phyloP scores from a whole-genome alignment of 73 alveolate species.

The Stentor coeruleus region DNA sequence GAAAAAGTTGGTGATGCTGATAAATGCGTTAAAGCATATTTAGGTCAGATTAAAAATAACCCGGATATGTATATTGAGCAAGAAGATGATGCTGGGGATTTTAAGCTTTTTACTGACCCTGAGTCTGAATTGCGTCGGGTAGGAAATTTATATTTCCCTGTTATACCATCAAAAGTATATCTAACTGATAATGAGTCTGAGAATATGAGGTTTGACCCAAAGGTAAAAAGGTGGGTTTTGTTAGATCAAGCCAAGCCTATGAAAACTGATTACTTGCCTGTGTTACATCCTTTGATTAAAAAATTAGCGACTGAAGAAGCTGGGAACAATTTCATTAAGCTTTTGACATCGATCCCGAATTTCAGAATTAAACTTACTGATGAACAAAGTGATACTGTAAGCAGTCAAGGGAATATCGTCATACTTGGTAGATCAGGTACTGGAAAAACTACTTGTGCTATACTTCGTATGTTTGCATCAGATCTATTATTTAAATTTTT shows the following conservation, averaged over 20 bases:
- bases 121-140: background rate
- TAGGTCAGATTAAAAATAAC: background rate
- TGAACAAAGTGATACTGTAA: constrained; percentile 34
- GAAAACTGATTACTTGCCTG: background rate
- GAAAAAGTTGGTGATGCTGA: background rate
- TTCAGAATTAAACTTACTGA: constrained; percentile 8
- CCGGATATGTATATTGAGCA: background rate
- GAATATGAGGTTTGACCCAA: background rate
- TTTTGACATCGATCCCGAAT: constrained; percentile 2
- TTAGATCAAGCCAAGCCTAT: background rate
- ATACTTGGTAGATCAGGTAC: constrained; percentile 74
- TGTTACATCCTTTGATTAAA: background rate
- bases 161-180: background rate
- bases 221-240: background rate
- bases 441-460: constrained; percentile 71
- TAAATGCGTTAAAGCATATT: background rate
- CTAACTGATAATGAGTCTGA: background rate
- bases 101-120: background rate
- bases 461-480: constrained; percentile 53
- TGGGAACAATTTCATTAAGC: background rate
- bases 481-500: constrained; percentile 37
- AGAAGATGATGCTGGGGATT: background rate
- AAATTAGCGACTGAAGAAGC: background rate
- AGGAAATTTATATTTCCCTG: background rate
- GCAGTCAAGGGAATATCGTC: constrained; percentile 32